A percentile compares a stretch with the other conserved stretches of the same genome.
Conservation (phyloP, 306 rosid species). For the Fragaria vesca region DNA sequence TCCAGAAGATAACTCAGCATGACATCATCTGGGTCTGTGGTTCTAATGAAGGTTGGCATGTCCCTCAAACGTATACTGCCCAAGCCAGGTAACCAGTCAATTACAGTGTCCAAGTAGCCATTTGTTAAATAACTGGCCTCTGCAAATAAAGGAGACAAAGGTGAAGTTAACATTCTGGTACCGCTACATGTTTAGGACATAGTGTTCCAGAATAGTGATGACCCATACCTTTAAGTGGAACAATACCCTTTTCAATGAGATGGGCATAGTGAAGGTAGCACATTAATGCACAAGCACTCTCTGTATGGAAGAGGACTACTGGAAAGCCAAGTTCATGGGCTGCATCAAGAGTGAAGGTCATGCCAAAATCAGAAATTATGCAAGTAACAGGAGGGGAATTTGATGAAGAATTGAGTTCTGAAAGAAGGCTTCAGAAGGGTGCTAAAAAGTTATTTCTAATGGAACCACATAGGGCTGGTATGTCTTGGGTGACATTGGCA, state of each 20-base stretch:
- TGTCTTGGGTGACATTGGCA: slow-evolving; percentile 23
- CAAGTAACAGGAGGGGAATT: slow-evolving; percentile 24
- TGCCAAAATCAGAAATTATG: slow-evolving; percentile 36
- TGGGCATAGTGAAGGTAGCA: slow-evolving; percentile 21
- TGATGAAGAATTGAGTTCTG: slow-evolving; percentile 16
- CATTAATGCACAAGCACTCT: slow-evolving; percentile 37
- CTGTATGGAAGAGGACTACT: slow-evolving; percentile 27
- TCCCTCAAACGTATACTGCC: slow-evolving; percentile 47
- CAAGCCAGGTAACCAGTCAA: slow-evolving; percentile 64
- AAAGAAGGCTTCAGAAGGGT: slow-evolving; percentile 25
- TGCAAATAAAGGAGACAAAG: slow-evolving; percentile 12
- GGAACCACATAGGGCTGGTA: background rate
- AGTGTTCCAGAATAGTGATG: background rate
- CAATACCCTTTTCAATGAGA: slow-evolving; percentile 18
- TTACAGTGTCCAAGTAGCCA: slow-evolving; percentile 43
- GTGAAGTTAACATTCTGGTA: background rate
- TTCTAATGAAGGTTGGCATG: slow-evolving; percentile 55
- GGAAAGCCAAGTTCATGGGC: slow-evolving; percentile 38
- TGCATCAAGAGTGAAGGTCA: slow-evolving; percentile 35
- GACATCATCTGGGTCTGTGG: slow-evolving; percentile 43
- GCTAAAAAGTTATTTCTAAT: background rate
- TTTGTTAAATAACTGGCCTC: slow-evolving; percentile 40
- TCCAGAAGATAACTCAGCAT: background rate
- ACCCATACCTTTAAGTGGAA: slow-evolving; percentile 34
- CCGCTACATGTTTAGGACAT: background rate